These are phyloP conservation scores for Nosema granulosis DNA, from an alignment of 371 early-diverging fungal genomes.

Conservation along the genomic window DNA sequence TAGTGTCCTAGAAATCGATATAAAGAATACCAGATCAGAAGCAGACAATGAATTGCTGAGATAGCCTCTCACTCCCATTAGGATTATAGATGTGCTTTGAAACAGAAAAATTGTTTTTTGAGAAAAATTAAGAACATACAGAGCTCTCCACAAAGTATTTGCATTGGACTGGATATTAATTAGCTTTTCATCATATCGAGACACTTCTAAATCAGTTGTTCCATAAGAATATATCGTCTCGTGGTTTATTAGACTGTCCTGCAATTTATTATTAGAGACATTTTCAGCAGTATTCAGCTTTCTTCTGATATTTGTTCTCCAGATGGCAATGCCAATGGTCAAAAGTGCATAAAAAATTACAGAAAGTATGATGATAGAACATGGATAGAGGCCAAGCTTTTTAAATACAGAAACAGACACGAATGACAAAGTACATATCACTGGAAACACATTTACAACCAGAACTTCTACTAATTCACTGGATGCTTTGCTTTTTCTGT, in stretches of 20 bases:
- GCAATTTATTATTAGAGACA: conserved; percentile 38
- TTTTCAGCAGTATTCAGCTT: conserved; percentile 52
- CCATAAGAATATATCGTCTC: conserved; percentile 56
- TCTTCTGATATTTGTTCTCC: conserved; percentile 58
- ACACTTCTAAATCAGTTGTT: conserved; percentile 49
- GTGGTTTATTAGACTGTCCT: conserved; percentile 59
- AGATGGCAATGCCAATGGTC: conserved; percentile 61
- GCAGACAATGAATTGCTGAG: conserved; percentile 31
- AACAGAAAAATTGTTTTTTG: conserved; percentile 53
- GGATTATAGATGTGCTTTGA: conserved; percentile 40
- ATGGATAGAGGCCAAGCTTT: conserved; percentile 25
- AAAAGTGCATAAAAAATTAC: conserved; percentile 42
- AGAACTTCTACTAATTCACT: conserved; percentile 63
- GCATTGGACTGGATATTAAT: conserved; percentile 26
- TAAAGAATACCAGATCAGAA: conserved; percentile 42
- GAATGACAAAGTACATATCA: conserved; percentile 2
- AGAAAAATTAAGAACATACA: conserved; percentile 61
- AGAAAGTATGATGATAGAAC: conserved; percentile 41
- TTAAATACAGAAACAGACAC: background rate
- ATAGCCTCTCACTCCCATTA: conserved; percentile 28
- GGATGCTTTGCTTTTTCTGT: conserved; percentile 57
- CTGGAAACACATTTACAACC: conserved; percentile 54
- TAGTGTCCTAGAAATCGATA: conserved; percentile 43
- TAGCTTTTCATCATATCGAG: conserved; percentile 49
- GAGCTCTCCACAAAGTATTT: conserved; percentile 38